phyloP scores from a whole-genome alignment of 768 basidiomycete genomes.

The Mycena haematopus region DNA sequence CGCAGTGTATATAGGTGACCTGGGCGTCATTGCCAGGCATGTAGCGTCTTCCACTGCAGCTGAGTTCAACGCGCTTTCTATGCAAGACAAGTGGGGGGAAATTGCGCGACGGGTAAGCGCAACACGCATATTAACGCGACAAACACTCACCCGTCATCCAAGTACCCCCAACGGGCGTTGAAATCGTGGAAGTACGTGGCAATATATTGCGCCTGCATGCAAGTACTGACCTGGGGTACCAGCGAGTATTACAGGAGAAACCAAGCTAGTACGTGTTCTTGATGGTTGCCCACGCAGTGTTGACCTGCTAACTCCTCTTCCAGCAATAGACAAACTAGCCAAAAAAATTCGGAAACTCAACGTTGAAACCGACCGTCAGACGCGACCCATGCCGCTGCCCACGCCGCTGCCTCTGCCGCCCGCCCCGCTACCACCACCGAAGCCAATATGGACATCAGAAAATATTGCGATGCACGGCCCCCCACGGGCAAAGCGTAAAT shows the following conservation, averaged over 20 bases:
- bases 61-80: constrained; percentile 49
- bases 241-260: constrained; percentile 61
- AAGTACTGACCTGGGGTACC: not conserved
- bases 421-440: not conserved
- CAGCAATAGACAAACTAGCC: constrained; percentile 46
- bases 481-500: constrained; percentile 44
- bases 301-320: constrained; percentile 11
- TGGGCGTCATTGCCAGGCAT: constrained; percentile 64
- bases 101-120: constrained; percentile 40
- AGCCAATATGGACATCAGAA: constrained; percentile 38
- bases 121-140: not conserved
- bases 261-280: constrained; percentile 48
- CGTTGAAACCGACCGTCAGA: constrained; percentile 32
- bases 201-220: not conserved
- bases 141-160: constrained; percentile 14
- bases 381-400: constrained; percentile 19
- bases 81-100: constrained; percentile 59
- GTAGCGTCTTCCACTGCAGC: constrained; percentile 48
- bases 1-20: constrained; percentile 50
- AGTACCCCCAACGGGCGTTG: constrained; percentile 61
- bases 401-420: not conserved
- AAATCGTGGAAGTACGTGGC: constrained; percentile 56
- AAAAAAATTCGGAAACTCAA: constrained; percentile 42
- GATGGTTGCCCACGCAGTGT: not conserved
- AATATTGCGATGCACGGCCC: constrained; percentile 13